Conservation (phyloP, 768 basidiomycete genomes). For the Exidia glandulosa region DNA sequence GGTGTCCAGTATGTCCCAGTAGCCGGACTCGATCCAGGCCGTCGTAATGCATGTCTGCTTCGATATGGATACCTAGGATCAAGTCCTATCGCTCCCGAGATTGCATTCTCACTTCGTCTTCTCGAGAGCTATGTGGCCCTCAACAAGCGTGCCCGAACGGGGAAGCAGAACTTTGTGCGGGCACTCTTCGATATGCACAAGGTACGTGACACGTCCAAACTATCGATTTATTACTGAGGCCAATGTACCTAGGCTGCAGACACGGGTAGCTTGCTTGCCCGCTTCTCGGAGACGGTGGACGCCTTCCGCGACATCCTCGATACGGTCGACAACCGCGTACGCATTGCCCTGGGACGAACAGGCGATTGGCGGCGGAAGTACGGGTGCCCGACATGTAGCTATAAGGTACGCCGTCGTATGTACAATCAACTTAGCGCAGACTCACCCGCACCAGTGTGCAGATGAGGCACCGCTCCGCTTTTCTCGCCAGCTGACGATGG, state of each 20-base stretch:
- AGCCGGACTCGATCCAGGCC: neutral
- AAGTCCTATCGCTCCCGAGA: neutral
- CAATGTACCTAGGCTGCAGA: neutral
- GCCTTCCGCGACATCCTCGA: neutral
- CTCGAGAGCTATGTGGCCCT: neutral
- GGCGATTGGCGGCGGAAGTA: neutral
- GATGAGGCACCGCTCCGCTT: slow-evolving; percentile 7
- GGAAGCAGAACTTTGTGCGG: neutral
- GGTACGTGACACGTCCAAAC: neutral
- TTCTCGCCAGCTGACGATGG: slow-evolving; percentile 12
- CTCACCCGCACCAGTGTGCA: neutral
- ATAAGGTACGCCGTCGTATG: neutral
- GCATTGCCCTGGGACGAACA: neutral
- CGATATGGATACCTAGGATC: neutral
- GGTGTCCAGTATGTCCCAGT: neutral
- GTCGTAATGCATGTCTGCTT: neutral
- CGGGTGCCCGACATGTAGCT: neutral
- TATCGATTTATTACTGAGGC: neutral
- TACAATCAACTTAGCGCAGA: neutral
- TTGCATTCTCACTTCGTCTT: neutral
- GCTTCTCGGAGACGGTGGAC: neutral
- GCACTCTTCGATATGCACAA: neutral
- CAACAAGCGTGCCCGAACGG: neutral
- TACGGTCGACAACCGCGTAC: neutral
- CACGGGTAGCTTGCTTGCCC: neutral